A percentile compares a stretch with the other conserved stretches of the same genome.
These are phyloP conservation scores for Radiomyces spectabilis DNA, from an alignment of 192 early-diverging fungal species.

Conservation along the genomic window DNA sequence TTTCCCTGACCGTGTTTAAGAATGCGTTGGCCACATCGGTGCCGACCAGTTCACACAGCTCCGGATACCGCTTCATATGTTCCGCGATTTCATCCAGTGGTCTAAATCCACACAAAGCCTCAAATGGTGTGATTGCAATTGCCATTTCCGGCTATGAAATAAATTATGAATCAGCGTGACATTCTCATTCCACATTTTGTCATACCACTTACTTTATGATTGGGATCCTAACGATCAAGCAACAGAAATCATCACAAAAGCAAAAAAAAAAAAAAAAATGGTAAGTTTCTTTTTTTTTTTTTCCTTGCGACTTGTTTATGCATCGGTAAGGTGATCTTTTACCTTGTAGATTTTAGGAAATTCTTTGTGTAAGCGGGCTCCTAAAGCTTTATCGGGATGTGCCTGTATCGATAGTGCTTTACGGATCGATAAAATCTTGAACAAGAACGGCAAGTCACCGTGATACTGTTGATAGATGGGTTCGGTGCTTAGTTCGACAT, in stretches of 20 bases:
- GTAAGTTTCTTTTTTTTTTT: not conserved
- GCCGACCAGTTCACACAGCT: constrained; percentile 66
- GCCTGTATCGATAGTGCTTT: constrained; percentile 97
- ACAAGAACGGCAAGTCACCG: constrained; percentile 90
- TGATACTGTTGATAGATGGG: constrained; percentile 54
- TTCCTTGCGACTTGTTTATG: not conserved
- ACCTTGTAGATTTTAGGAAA: constrained; percentile 83
- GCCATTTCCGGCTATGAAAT: constrained; percentile 93
- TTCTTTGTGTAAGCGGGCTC: constrained; percentile 56
- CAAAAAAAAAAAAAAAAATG: not conserved
- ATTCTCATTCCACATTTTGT: not conserved
- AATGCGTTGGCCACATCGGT: constrained; percentile 37
- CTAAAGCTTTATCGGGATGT: constrained; percentile 92
- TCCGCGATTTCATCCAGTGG: constrained; percentile 68
- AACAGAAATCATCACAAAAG: not conserved
- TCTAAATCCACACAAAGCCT: constrained; percentile 90
- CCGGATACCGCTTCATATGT: constrained; percentile 66
- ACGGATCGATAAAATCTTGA: constrained; percentile 87
- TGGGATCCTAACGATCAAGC: constrained; percentile 19
- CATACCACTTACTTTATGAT: constrained; percentile 25
- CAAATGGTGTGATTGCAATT: constrained; percentile 89
- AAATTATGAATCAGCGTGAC: not conserved
- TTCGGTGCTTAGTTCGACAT: constrained; percentile 46
- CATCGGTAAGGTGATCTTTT: constrained; percentile 5
- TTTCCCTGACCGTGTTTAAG: constrained; percentile 33